Conservation (phyloP, 164 flowering plant genomes). For the Piper betle region DNA sequence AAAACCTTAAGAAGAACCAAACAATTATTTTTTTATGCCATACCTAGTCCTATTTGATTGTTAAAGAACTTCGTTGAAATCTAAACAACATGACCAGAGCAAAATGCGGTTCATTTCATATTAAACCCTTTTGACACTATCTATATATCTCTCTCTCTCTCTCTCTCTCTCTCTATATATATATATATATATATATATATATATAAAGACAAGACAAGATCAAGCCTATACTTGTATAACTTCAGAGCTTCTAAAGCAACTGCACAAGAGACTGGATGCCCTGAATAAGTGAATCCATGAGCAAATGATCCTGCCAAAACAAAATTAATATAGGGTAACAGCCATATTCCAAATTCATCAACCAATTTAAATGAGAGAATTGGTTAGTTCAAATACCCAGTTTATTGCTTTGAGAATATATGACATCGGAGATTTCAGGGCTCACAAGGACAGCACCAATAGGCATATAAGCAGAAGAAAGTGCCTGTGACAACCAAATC, state of each 20-base stretch:
- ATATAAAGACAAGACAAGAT: not conserved
- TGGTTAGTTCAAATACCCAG: constrained; percentile 44
- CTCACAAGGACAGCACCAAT: constrained; percentile 94
- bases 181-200: too few species aligned
- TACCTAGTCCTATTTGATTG: too few species aligned
- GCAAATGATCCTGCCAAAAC: constrained; percentile 52
- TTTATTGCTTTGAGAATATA: constrained; percentile 79
- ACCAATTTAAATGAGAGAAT: not conserved
- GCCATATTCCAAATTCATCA: not conserved
- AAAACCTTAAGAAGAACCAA: too few species aligned
- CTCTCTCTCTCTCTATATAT: not conserved
- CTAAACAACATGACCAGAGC: too few species aligned
- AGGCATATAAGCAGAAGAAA: constrained; percentile 88
- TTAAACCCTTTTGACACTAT: too few species aligned
- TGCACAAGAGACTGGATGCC: constrained; percentile 96
- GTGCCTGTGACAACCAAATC: constrained; percentile 36
- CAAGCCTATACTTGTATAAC: constrained; percentile 59
- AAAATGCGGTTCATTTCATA: too few species aligned
- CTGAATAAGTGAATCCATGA: constrained; percentile 98
- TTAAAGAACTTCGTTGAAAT: too few species aligned
- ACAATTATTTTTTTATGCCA: too few species aligned
- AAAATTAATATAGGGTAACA: not conserved
- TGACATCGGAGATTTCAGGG: constrained; percentile 81
- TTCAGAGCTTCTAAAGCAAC: constrained; percentile 89
- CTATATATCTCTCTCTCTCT: too few species aligned